Conservation (phyloP, 2,329 filamentous ascomycete species). For the Helotiales sp. region DNA sequence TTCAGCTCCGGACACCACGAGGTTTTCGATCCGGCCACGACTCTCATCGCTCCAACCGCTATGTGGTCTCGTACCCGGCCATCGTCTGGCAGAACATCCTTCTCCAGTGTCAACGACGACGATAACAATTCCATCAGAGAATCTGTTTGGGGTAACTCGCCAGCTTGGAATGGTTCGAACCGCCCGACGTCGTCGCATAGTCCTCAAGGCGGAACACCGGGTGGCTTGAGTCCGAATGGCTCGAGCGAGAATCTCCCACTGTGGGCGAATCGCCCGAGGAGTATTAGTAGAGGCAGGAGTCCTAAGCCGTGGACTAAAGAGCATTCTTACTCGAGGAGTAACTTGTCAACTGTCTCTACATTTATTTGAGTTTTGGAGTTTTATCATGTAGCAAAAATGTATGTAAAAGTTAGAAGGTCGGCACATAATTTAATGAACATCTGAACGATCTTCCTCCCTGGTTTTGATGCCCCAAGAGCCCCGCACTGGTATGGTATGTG, state of each 20-base stretch:
- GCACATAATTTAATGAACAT: slow-evolving; percentile 1
- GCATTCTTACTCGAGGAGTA: slow-evolving; percentile 11
- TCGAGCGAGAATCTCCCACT: slow-evolving; percentile 11
- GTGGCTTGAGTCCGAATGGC: neutral
- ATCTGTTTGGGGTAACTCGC: slow-evolving; percentile 13
- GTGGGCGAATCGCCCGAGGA: slow-evolving; percentile 11
- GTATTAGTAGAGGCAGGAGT: slow-evolving; percentile 9
- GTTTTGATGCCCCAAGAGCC: neutral
- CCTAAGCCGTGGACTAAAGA: slow-evolving; percentile 7
- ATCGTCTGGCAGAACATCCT: slow-evolving; percentile 8
- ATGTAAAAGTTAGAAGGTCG: neutral
- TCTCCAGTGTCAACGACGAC: slow-evolving; percentile 12
- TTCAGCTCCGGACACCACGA: slow-evolving; percentile 12
- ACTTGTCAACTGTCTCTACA: slow-evolving; percentile 7
- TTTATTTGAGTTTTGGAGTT: neutral
- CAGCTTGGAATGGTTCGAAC: neutral
- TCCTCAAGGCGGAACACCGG: neutral
- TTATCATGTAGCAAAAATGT: slow-evolving; percentile 36
- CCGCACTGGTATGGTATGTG: no score
- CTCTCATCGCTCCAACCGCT: slow-evolving; percentile 7
- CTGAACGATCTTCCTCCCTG: neutral
- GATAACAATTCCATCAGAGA: slow-evolving; percentile 10
- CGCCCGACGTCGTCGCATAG: neutral
- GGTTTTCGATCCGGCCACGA: neutral
- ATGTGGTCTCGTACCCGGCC: slow-evolving; percentile 15